Evolutionary conservation across 2,329 filamentous ascomycete species (phyloP).

Genomic region (Nigrograna mackinnonii): DNA sequence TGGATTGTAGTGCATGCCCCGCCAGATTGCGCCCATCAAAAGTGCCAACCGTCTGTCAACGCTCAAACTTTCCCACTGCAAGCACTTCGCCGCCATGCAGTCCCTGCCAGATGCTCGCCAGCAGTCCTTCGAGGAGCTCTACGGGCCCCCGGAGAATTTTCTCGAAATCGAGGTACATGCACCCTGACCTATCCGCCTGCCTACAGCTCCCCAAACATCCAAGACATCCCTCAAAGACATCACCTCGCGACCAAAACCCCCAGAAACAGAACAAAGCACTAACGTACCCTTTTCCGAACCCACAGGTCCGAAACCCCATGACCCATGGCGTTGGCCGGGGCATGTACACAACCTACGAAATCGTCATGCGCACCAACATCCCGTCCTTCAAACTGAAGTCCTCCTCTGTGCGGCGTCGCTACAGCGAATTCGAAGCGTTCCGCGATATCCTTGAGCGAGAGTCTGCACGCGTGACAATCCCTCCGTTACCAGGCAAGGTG

Average conservation of each 20-base stretch:
- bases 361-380: constrained; percentile 97
- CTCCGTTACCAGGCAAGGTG: constrained; percentile 93
- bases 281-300: too few relatives aligned
- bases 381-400: constrained; percentile 93
- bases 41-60: too few relatives aligned
- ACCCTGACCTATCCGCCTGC: constrained; percentile 6
- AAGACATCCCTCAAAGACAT: constrained; percentile 5
- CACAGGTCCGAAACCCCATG: constrained; percentile 86
- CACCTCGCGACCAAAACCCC: not conserved
- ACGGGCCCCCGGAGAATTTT: constrained; percentile 97
- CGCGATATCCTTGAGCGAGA: constrained; percentile 97
- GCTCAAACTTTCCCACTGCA: too few relatives aligned
- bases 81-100: constrained; percentile 55
- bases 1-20: too few relatives aligned
- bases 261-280: constrained; percentile 14
- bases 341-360: constrained; percentile 99
- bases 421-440: constrained; percentile 99
- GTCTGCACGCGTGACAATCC: constrained; percentile 90
- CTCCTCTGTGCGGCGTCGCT: constrained; percentile 85
- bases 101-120: constrained; percentile 71
- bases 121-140: constrained; percentile 99
- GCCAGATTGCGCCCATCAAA: too few relatives aligned
- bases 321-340: constrained; percentile 91
- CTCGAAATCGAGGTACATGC: constrained; percentile 95
- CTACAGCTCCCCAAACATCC: constrained; percentile 7